Conservation (phyloP, 148 eudicot genomes). For the Chenopodium quinoa region DNA sequence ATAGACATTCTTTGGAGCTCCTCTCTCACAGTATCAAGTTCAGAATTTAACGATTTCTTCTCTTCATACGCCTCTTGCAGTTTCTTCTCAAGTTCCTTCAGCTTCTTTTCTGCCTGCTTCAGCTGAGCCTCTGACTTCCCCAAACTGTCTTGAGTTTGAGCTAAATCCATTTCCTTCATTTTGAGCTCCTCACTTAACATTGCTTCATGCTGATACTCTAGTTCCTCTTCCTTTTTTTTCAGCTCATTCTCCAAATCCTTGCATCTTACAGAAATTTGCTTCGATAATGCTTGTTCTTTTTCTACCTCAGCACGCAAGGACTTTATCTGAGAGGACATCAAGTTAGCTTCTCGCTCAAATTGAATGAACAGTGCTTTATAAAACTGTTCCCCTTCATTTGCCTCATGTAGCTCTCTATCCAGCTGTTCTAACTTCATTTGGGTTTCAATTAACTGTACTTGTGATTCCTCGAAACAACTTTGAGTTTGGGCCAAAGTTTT, state of each 20-base stretch:
- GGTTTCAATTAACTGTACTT: constrained; percentile 40
- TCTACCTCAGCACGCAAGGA: constrained; percentile 45
- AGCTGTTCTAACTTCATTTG: constrained; percentile 49
- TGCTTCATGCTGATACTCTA: constrained; percentile 36
- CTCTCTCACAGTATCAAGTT: constrained; percentile 14
- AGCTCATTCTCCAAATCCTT: constrained; percentile 54
- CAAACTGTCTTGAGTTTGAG: constrained; percentile 25
- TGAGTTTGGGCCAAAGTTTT: constrained; percentile 40
- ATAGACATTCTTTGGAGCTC: constrained; percentile 30
- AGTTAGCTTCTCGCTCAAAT: constrained; percentile 49
- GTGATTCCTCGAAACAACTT: constrained; percentile 41
- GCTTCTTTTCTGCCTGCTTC: constrained; percentile 29
- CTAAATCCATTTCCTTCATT: constrained; percentile 32
- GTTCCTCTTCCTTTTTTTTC: constrained; percentile 37
- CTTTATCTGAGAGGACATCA: constrained; percentile 44
- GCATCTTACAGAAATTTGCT: constrained; percentile 41
- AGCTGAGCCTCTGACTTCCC: constrained; percentile 27
- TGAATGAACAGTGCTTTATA: constrained; percentile 38
- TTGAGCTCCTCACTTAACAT: constrained; percentile 33
- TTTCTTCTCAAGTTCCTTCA: constrained; percentile 29
- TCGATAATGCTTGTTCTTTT: constrained; percentile 43
- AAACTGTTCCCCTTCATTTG: constrained; percentile 44
- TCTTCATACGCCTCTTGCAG: constrained; percentile 22
- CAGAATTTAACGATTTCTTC: constrained; percentile 32
- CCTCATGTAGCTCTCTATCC: constrained; percentile 46